These are phyloP conservation scores for Ascochyta clinopodiicola DNA, from an alignment of 2,329 filamentous ascomycete genomes.

Conservation along the genomic window DNA sequence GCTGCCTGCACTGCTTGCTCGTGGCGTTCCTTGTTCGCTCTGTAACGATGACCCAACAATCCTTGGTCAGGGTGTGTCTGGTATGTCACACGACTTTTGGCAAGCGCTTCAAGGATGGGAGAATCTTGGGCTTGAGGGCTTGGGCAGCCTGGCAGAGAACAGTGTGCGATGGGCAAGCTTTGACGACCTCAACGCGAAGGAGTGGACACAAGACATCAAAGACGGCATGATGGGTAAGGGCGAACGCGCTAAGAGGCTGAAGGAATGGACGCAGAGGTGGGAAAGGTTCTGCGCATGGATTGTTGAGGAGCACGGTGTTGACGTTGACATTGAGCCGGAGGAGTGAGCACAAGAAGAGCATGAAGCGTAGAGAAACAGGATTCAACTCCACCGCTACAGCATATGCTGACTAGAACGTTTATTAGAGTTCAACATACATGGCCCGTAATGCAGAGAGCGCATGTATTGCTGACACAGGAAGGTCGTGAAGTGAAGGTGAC, in stretches of 20 bases:
- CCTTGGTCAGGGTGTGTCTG: constrained; percentile 79
- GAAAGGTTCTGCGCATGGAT: constrained; percentile 93
- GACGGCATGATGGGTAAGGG: constrained; percentile 76
- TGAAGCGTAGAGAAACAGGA: background rate
- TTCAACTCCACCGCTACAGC: constrained; percentile 12
- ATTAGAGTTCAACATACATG: background rate
- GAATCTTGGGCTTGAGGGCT: constrained; percentile 84
- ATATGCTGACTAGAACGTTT: background rate
- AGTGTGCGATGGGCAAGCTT: constrained; percentile 89
- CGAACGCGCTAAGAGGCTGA: constrained; percentile 73
- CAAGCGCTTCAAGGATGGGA: constrained; percentile 90
- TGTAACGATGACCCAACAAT: constrained; percentile 93
- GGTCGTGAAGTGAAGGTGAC: background rate
- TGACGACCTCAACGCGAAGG: constrained; percentile 74
- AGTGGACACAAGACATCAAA: constrained; percentile 76
- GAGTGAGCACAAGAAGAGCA: constrained; percentile 28
- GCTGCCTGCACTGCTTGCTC: constrained; percentile 80
- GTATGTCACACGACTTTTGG: constrained; percentile 94
- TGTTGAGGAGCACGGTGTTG: constrained; percentile 72
- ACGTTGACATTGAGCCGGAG: constrained; percentile 56
- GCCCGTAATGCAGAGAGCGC: background rate
- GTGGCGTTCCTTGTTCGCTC: constrained; percentile 82
- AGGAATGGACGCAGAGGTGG: constrained; percentile 81
- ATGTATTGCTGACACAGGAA: no score
- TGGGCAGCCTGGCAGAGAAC: constrained; percentile 89